Percentiles rank a stretch among this genome's conserved stretches.
phyloP scores from a whole-genome alignment of 2,329 filamentous ascomycete species.

The Pseudocercospora ulei region DNA sequence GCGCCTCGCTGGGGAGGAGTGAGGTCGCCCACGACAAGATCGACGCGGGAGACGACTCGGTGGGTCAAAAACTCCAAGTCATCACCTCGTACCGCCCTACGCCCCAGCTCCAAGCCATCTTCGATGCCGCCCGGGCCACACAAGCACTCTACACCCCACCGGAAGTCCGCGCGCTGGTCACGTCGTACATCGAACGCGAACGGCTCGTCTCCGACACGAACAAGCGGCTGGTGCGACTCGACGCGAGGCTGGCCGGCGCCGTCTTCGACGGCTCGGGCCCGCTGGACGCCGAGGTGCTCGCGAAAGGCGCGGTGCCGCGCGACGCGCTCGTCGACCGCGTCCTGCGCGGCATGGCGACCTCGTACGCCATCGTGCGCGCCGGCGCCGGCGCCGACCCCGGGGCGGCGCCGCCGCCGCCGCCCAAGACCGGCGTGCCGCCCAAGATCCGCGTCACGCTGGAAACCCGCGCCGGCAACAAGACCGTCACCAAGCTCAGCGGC shows the following conservation, averaged over 20 bases:
- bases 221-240: constrained; percentile 52
- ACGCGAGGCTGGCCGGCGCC: constrained; percentile 54
- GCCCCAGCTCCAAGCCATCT: constrained; percentile 48
- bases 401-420: constrained; percentile 46
- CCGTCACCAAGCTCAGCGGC: constrained; percentile 53
- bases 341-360: constrained; percentile 47
- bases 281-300: constrained; percentile 49
- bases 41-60: constrained; percentile 35
- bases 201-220: constrained; percentile 49
- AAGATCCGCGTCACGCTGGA: constrained; percentile 53
- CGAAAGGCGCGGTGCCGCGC: constrained; percentile 50
- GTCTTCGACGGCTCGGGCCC: constrained; percentile 48
- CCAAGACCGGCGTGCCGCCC: constrained; percentile 52
- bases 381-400: constrained; percentile 36
- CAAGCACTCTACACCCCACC: constrained; percentile 48
- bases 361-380: constrained; percentile 49
- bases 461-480: constrained; percentile 57
- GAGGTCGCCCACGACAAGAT: constrained; percentile 35
- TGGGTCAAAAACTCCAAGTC: constrained; percentile 44
- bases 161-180: constrained; percentile 50
- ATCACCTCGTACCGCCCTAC: constrained; percentile 50
- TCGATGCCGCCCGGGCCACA: constrained; percentile 43
- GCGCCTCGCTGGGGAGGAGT: constrained; percentile 32
- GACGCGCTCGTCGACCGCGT: constrained; percentile 54
- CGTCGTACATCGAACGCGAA: constrained; percentile 51